Conservation (phyloP, 352 stramenopile genomes). For the Globisporangium splendens region DNA sequence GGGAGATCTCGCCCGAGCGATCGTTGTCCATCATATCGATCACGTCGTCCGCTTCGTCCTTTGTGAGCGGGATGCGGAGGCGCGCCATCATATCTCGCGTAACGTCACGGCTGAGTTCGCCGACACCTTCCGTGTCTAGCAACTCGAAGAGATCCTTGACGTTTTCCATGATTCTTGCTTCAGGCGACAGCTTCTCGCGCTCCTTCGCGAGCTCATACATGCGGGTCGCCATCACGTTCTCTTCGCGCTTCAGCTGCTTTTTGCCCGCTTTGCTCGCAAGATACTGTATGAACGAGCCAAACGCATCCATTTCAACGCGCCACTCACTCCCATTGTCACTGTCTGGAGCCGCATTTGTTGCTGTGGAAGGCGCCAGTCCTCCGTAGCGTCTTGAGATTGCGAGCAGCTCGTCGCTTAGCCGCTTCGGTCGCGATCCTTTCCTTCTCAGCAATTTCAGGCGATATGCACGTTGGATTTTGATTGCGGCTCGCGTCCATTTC, state of each 20-base stretch:
- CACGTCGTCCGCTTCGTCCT: constrained; percentile 55
- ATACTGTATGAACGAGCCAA: constrained; percentile 54
- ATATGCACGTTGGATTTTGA: constrained; percentile 58
- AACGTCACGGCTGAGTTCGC: constrained; percentile 45
- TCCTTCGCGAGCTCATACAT: constrained; percentile 38
- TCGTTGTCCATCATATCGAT: constrained; percentile 84
- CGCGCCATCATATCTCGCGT: constrained; percentile 47
- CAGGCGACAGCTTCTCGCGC: constrained; percentile 26
- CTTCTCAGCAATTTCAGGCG: constrained; percentile 36
- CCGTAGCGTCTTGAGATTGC: constrained; percentile 41
- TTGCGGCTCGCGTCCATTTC: constrained; percentile 42
- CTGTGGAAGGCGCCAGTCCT: constrained; percentile 7
- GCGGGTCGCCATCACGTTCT: constrained; percentile 33
- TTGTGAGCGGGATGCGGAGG: constrained; percentile 53
- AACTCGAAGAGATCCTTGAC: constrained; percentile 69
- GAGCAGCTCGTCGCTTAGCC: constrained; percentile 44
- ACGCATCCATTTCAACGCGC: constrained; percentile 53
- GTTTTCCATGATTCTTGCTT: constrained; percentile 52
- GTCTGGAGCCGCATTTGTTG: not conserved
- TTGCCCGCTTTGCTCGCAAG: constrained; percentile 42
- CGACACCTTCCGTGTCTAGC: constrained; percentile 42
- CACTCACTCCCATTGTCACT: constrained; percentile 16
- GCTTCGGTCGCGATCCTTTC: constrained; percentile 33
- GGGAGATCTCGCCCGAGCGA: constrained; percentile 55
- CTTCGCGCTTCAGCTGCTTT: constrained; percentile 49